Conservation (phyloP, 179 eudicot species). For the Silene coronaria region DNA sequence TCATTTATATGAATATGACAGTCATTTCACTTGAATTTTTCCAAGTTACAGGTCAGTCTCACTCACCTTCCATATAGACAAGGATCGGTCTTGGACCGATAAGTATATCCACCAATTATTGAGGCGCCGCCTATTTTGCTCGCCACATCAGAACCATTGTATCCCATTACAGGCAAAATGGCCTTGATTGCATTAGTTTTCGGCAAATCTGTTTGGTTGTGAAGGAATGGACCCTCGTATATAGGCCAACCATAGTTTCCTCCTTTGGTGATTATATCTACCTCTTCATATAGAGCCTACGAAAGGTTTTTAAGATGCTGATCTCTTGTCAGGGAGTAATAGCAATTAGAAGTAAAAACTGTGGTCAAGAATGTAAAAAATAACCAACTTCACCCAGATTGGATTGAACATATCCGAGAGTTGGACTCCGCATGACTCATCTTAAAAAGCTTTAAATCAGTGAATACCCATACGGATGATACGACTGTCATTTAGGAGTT, state of each 20-base stretch:
- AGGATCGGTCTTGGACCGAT: constrained; percentile 25
- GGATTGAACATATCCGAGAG: too few relatives aligned
- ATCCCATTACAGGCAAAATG: constrained; percentile 25
- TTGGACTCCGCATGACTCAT: too few relatives aligned
- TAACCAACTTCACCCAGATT: not conserved
- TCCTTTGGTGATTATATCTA: constrained; percentile 19
- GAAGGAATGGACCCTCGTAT: constrained; percentile 24
- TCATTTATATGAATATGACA: not conserved
- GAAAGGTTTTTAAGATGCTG: not conserved
- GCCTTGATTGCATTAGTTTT: constrained; percentile 7
- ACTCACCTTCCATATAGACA: constrained; percentile 24
- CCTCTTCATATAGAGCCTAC: constrained; percentile 24
- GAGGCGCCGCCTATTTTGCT: constrained; percentile 16
- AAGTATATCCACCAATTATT: constrained; percentile 23
- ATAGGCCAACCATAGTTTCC: constrained; percentile 30
- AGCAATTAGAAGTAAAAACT: too few relatives aligned
- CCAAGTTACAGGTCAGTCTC: not conserved
- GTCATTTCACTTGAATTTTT: not conserved
- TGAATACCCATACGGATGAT: too few relatives aligned
- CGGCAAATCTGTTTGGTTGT: not conserved
- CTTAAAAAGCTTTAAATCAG: too few relatives aligned
- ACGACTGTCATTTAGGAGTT: too few relatives aligned
- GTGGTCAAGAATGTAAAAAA: too few relatives aligned
- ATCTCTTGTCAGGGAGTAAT: not conserved
- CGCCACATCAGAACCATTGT: constrained; percentile 12